These are phyloP conservation scores for Microcera coccophila DNA, from an alignment of 2,329 filamentous ascomycete genomes.

Conservation along the genomic window DNA sequence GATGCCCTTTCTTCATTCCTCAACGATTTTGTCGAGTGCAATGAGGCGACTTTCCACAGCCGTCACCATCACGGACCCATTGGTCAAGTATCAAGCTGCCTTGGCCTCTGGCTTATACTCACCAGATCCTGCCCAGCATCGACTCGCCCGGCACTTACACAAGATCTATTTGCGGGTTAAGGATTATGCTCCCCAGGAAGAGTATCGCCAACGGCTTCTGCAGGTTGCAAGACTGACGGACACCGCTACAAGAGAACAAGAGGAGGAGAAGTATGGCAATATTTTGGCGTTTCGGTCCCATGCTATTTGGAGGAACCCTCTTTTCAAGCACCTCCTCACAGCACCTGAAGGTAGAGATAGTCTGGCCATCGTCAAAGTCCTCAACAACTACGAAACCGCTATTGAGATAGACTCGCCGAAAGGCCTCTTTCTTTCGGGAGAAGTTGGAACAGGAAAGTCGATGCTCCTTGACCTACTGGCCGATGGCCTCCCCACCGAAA, in stretches of 20 bases:
- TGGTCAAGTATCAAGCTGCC: constrained; percentile 71
- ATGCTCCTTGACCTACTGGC: constrained; percentile 84
- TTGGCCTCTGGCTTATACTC: constrained; percentile 62
- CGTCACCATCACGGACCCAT: constrained; percentile 64
- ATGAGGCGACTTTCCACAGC: constrained; percentile 43
- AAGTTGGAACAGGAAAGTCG: constrained; percentile 78
- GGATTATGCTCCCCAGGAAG: constrained; percentile 69
- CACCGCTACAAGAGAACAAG: constrained; percentile 25
- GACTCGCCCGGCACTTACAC: constrained; percentile 70
- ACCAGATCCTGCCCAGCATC: constrained; percentile 68
- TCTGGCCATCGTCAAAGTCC: constrained; percentile 62
- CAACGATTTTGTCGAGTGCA: constrained; percentile 4
- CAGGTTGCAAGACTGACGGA: constrained; percentile 52
- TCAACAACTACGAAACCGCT: constrained; percentile 68
- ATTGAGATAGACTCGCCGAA: constrained; percentile 67
- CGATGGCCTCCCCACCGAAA: constrained; percentile 67
- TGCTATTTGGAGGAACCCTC: constrained; percentile 55
- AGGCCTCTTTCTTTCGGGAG: constrained; percentile 73
- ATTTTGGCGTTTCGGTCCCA: constrained; percentile 50
- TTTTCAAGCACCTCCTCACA: constrained; percentile 58
- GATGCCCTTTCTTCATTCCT: background rate
- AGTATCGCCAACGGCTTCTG: constrained; percentile 64
- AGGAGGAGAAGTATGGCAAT: constrained; percentile 29
- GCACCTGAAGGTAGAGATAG: constrained; percentile 53
- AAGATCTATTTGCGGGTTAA: constrained; percentile 72